These are phyloP conservation scores for Epichloe amarillans DNA, from an alignment of 2,329 filamentous ascomycete species.

Conservation along the genomic window DNA sequence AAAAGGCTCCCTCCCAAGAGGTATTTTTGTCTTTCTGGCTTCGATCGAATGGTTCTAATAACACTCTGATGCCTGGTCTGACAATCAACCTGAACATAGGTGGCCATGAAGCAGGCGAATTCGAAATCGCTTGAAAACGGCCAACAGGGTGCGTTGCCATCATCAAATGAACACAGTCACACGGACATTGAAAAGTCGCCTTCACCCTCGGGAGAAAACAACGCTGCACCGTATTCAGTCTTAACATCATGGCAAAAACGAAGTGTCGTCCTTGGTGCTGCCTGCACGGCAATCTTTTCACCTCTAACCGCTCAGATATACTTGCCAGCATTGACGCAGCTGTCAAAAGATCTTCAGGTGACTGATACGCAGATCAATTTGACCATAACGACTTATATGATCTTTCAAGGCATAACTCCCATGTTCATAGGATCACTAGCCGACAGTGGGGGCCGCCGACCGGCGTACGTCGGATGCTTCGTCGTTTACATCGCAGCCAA, in stretches of 20 bases:
- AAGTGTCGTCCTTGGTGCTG: conserved; percentile 25
- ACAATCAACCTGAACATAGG: too few relatives aligned
- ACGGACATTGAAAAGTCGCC: conserved; percentile 9
- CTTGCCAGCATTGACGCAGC: conserved; percentile 36
- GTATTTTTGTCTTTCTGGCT: too few relatives aligned
- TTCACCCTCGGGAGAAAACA: neutral
- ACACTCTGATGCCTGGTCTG: too few relatives aligned
- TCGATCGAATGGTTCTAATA: too few relatives aligned
- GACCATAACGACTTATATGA: conserved; percentile 42
- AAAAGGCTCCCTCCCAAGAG: too few relatives aligned
- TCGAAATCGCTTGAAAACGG: neutral
- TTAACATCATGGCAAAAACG: conserved; percentile 28
- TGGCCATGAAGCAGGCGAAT: neutral
- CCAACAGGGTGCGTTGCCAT: neutral
- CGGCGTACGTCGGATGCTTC: conserved; percentile 40
- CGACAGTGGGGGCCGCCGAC: conserved; percentile 39
- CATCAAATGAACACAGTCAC: neutral
- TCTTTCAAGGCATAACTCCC: conserved; percentile 47
- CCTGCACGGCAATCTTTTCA: conserved; percentile 29
- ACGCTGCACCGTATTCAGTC: conserved; percentile 20
- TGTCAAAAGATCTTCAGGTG: conserved; percentile 34
- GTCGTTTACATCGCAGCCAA: conserved; percentile 39
- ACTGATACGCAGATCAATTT: conserved; percentile 31
- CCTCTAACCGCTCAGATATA: conserved; percentile 38
- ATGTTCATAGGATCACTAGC: conserved; percentile 43